phyloP scores from a whole-genome alignment of 176 grass and related monocot species.

The Coix lacrymajobi region DNA sequence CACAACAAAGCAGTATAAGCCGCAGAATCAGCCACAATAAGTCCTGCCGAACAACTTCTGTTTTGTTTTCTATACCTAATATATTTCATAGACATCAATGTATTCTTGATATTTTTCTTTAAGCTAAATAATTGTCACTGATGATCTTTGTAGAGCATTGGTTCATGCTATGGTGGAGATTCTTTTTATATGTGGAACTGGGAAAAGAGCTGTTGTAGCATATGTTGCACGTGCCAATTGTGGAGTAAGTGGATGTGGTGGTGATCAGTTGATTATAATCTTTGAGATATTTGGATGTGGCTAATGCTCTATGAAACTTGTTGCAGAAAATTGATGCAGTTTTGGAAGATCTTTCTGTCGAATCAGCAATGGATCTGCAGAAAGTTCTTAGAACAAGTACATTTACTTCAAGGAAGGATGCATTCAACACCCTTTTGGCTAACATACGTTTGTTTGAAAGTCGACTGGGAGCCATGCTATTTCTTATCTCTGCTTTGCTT shows the following conservation, averaged over 20 bases:
- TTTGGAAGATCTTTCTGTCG: conserved; percentile 79
- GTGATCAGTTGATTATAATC: conserved; percentile 38
- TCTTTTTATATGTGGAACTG: conserved; percentile 87
- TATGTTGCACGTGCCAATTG: conserved; percentile 47
- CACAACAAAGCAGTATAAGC: too few species aligned
- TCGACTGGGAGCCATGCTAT: conserved; percentile 85
- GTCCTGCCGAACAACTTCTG: too few species aligned
- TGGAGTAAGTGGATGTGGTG: conserved; percentile 44
- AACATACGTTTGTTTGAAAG: conserved; percentile 81
- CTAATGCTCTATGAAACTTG: conserved; percentile 33
- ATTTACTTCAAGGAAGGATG: conserved; percentile 58
- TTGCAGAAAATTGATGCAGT: conserved; percentile 47
- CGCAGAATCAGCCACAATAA: too few species aligned
- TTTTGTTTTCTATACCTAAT: too few species aligned
- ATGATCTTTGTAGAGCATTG: conserved; percentile 62
- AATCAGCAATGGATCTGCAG: conserved; percentile 90
- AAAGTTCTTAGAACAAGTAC: conserved; percentile 70
- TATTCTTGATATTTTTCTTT: conserved; percentile 36
- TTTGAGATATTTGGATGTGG: conserved; percentile 23
- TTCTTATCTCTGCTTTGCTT: conserved; percentile 90
- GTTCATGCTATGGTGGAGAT: conserved; percentile 98
- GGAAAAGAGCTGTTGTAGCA: conserved; percentile 58
- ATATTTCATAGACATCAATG: too few species aligned
- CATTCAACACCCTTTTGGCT: conserved; percentile 64
- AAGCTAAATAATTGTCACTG: neutral